Evolutionary conservation across 2,329 filamentous ascomycete species (phyloP).

Genomic region (Tolypocladium album): DNA sequence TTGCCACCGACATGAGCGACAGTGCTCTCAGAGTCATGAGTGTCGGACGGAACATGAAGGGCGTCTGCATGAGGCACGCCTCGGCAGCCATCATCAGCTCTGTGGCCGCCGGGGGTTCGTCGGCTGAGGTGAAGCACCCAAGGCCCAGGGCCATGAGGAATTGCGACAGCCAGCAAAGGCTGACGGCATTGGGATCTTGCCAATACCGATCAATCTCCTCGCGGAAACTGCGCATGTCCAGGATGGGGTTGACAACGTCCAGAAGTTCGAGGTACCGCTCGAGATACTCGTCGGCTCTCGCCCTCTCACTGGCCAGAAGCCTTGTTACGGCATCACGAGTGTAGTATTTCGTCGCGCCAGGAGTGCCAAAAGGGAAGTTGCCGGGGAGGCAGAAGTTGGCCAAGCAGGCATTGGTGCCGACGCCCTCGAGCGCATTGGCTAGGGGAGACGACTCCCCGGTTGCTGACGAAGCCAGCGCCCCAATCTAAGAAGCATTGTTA

Average conservation of each 20-base stretch:
- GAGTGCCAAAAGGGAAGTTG: conserved; percentile 27
- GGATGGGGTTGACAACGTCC: conserved; percentile 22
- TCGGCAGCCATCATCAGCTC: conserved; percentile 26
- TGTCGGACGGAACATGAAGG: conserved; percentile 25
- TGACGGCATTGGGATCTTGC: conserved; percentile 15
- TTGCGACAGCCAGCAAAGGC: conserved; percentile 21
- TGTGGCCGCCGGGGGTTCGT: conserved; percentile 19
- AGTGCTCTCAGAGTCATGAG: conserved; percentile 18
- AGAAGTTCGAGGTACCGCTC: conserved; percentile 18
- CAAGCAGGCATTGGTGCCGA: conserved; percentile 23
- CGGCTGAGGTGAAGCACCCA: conserved; percentile 18
- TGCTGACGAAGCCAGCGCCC: conserved; percentile 9
- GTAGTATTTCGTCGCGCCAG: conserved; percentile 20
- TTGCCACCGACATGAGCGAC: conserved; percentile 22
- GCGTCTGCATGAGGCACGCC: conserved; percentile 25
- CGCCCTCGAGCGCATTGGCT: conserved; percentile 16
- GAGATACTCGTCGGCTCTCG: conserved; percentile 15
- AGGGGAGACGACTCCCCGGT: conserved; percentile 15
- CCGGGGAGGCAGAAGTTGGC: conserved; percentile 23
- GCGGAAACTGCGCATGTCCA: conserved; percentile 18
- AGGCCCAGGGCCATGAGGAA: conserved; percentile 25
- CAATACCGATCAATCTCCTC: conserved; percentile 21
- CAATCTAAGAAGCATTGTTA: conserved; percentile 11
- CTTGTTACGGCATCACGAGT: conserved; percentile 18
- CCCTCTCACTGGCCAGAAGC: conserved; percentile 16